A percentile compares a stretch with the other conserved stretches of the same genome.
phyloP scores from a whole-genome alignment of 169 alveolate genomes.

The Neospora caninum region DNA sequence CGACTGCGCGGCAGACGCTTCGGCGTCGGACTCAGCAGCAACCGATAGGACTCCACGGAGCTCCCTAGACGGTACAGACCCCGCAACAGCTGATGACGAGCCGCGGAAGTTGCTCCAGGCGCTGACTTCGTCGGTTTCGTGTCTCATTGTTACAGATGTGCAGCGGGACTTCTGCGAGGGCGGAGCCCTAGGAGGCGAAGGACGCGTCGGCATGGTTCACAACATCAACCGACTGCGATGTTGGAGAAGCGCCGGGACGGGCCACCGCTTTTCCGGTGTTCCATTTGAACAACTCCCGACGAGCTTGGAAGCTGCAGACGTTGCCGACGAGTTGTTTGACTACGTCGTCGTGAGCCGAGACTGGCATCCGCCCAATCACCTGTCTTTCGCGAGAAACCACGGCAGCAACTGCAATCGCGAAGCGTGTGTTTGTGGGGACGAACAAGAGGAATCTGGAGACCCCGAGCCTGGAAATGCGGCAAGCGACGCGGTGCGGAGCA shows the following conservation, averaged over 20 bases:
- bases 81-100: background rate
- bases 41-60: no score
- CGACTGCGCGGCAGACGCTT: no score
- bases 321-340: slow-evolving; percentile 28
- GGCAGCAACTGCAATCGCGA: slow-evolving; percentile 19
- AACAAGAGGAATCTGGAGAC: background rate
- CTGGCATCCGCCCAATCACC: slow-evolving; percentile 64
- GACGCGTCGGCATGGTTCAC: slow-evolving; percentile 2
- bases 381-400: slow-evolving; percentile 56
- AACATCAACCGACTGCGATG: slow-evolving; percentile 40
- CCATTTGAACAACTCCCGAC: background rate
- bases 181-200: slow-evolving; percentile 55
- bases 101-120: background rate
- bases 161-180: slow-evolving; percentile 64
- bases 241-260: slow-evolving; percentile 1
- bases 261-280: background rate
- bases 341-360: slow-evolving; percentile 43
- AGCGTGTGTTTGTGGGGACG: slow-evolving; percentile 49
- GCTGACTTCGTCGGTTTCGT: background rate
- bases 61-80: no score
- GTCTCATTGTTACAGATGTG: slow-evolving; percentile 51
- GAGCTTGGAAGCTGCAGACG: background rate
- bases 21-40: no score
- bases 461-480: background rate
- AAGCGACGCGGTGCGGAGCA: background rate